Evolutionary conservation across 2,329 filamentous ascomycete genomes (phyloP).

Genomic region (Septoria linicola): DNA sequence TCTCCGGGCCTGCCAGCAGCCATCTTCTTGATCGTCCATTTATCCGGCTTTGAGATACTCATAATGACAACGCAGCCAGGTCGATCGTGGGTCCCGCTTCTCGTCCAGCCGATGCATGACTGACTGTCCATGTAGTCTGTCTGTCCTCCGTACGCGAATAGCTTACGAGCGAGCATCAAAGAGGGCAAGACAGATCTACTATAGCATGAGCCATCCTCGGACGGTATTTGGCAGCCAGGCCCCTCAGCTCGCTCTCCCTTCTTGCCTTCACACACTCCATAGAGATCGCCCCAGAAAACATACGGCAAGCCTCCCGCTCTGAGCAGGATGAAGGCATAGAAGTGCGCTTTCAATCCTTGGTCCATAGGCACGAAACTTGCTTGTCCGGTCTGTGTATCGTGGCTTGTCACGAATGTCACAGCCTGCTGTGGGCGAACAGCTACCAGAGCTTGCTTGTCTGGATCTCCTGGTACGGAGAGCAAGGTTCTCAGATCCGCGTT

Average conservation of each 20-base stretch:
- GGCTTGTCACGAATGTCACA: conserved; percentile 66
- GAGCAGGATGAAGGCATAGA: conserved; percentile 70
- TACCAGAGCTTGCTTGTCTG: conserved; percentile 23
- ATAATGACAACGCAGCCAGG: conserved; percentile 38
- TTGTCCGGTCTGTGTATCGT: conserved; percentile 67
- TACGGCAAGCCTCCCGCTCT: conserved; percentile 63
- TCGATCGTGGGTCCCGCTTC: conserved; percentile 48
- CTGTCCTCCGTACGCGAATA: conserved; percentile 67
- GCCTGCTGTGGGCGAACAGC: conserved; percentile 30
- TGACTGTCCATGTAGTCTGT: conserved; percentile 62
- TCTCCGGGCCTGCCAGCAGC: conserved; percentile 60
- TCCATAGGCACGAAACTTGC: conserved; percentile 62
- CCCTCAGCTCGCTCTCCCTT: conserved; percentile 47
- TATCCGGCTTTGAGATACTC: conserved; percentile 29
- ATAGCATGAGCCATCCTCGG: not conserved
- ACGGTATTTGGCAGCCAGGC: conserved; percentile 40
- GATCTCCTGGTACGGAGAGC: conserved; percentile 22
- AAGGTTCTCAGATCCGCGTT: conserved; percentile 59
- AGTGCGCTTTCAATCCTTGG: conserved; percentile 68
- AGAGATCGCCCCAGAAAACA: conserved; percentile 70
- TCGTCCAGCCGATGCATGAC: conserved; percentile 63
- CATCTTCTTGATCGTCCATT: conserved; percentile 54
- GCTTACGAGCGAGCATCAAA: conserved; percentile 61
- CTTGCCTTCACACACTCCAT: conserved; percentile 54
- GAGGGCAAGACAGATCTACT: conserved; percentile 48